phyloP scores from a whole-genome alignment of 495 filamentous ascomycete species.

The Aspergillus nidulans region DNA sequence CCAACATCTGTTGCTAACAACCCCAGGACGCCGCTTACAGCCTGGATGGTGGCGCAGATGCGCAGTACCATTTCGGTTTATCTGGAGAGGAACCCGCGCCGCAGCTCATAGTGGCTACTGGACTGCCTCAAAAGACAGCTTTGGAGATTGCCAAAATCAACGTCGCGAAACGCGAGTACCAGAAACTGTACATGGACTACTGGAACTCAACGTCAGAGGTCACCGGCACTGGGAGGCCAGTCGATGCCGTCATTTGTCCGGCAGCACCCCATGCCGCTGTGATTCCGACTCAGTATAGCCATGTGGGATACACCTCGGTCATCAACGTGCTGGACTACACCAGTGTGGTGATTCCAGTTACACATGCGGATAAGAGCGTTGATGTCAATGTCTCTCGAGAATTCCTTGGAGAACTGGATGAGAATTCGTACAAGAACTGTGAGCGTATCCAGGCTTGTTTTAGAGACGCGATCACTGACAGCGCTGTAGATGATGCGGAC shows the following conservation, averaged over 20 bases:
- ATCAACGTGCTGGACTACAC: slow-evolving; percentile 59
- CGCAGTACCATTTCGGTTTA: slow-evolving; percentile 44
- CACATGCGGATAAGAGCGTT: slow-evolving; percentile 47
- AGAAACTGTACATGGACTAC: slow-evolving; percentile 64
- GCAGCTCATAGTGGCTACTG: slow-evolving; percentile 30
- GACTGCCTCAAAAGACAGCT: slow-evolving; percentile 32
- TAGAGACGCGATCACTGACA: not conserved
- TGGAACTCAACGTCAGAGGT: slow-evolving; percentile 56
- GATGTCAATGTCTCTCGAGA: slow-evolving; percentile 39
- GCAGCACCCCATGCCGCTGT: slow-evolving; percentile 45
- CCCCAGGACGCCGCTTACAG: slow-evolving; percentile 22
- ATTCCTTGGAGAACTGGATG: slow-evolving; percentile 40
- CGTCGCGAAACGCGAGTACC: slow-evolving; percentile 52
- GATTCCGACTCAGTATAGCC: slow-evolving; percentile 40
- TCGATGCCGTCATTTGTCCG: slow-evolving; percentile 50
- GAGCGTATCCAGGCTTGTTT: slow-evolving; percentile 26
- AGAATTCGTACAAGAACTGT: slow-evolving; percentile 46
- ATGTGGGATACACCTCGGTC: slow-evolving; percentile 49
- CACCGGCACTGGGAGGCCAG: slow-evolving; percentile 54
- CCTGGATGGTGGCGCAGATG: slow-evolving; percentile 49
- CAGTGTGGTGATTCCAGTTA: slow-evolving; percentile 54
- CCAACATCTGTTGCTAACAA: not conserved
- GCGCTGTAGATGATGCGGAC: slow-evolving; percentile 46
- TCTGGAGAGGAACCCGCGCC: slow-evolving; percentile 49
- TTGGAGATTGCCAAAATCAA: slow-evolving; percentile 51